These are phyloP conservation scores for Penicillium occitanis DNA, from an alignment of 2,329 filamentous ascomycete species.

Conservation along the genomic window DNA sequence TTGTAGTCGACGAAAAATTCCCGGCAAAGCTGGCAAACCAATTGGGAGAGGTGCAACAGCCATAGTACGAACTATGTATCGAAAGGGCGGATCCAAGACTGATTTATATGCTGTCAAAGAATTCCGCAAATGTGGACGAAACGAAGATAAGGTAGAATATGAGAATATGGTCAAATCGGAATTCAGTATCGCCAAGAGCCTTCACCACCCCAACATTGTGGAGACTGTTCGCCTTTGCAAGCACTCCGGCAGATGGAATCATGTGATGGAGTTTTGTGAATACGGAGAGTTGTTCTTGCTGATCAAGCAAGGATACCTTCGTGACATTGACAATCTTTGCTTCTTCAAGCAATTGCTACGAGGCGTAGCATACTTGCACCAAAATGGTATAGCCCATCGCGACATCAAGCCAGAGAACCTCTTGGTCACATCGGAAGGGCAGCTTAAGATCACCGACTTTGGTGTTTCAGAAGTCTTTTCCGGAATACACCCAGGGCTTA, in stretches of 20 bases:
- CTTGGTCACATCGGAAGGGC: conserved; percentile 73
- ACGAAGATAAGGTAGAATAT: conserved; percentile 72
- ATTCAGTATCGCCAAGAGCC: conserved; percentile 80
- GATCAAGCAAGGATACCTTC: conserved; percentile 70
- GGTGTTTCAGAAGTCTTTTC: conserved; percentile 84
- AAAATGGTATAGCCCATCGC: conserved; percentile 81
- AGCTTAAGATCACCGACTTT: conserved; percentile 89
- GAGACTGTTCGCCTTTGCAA: conserved; percentile 75
- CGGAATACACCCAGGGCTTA: conserved; percentile 75
- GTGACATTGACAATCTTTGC: conserved; percentile 69
- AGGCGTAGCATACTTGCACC: conserved; percentile 78
- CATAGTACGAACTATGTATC: conserved; percentile 76
- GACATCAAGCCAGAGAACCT: conserved; percentile 91
- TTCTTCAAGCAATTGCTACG: conserved; percentile 87
- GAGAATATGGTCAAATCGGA: conserved; percentile 89
- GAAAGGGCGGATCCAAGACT: conserved; percentile 60
- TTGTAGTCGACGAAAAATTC: conserved; percentile 67
- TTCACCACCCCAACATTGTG: conserved; percentile 85
- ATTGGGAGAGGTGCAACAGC: conserved; percentile 81
- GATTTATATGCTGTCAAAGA: conserved; percentile 80
- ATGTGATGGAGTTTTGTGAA: conserved; percentile 90
- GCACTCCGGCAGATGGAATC: conserved; percentile 75
- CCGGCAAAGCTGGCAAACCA: conserved; percentile 70
- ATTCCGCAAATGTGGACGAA: conserved; percentile 70
- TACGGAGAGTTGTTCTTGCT: conserved; percentile 77